Base-by-base conservation (phyloP, 2,329 filamentous ascomycete species). In the Venturia pyrina region DNA sequence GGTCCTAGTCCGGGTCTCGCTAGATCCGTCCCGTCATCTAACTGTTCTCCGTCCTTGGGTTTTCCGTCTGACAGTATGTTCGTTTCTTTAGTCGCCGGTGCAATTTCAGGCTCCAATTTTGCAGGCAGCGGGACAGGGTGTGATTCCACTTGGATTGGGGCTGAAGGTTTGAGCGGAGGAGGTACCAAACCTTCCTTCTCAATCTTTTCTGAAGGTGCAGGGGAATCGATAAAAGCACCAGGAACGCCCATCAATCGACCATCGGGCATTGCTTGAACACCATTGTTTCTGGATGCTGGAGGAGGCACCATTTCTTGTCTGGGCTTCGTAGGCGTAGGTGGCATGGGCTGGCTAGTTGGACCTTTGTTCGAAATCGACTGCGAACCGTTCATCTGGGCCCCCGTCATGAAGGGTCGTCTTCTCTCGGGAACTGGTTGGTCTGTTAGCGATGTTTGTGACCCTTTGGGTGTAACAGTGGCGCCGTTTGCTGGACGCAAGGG, bases 1-100 rank as follows among this genome's bases (percentile, higher is more conserved):
- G 92, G 91, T 0, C 91, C 91, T 7, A 96, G 82, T 0, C 91
- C 92, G 21, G 91, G 91, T n/a, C 90, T 81, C 69, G 82, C 80
- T 40, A 77, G 75, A 57, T 83, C 82, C 37, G 83, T 83, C 15
- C 17, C 53, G 76, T 71, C 78, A 75, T 76, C 81, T 81, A 74
- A 66, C 67, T 64, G 80, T 83, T 40, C 74, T 21, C 32, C 56
- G 17, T 48, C 56, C 19, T 66, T 66, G 11, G n/a, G 3, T n/a
- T 63, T 44, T 10, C 21, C 62, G 2, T 43, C 44, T 11, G 61
- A 11, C 3, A 28, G 19, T 21, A 57, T 15, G 41, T 11, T 28
- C 32, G 40, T 41, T 8, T 34, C n/a, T 28, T 67, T 34, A 4
- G 2, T 13, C 57, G 24, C 10, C 13, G 63, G 24, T 28, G 37